Evolutionary conservation across 495 filamentous ascomycete species (phyloP).

Genomic region (Trichocladium antarcticum): DNA sequence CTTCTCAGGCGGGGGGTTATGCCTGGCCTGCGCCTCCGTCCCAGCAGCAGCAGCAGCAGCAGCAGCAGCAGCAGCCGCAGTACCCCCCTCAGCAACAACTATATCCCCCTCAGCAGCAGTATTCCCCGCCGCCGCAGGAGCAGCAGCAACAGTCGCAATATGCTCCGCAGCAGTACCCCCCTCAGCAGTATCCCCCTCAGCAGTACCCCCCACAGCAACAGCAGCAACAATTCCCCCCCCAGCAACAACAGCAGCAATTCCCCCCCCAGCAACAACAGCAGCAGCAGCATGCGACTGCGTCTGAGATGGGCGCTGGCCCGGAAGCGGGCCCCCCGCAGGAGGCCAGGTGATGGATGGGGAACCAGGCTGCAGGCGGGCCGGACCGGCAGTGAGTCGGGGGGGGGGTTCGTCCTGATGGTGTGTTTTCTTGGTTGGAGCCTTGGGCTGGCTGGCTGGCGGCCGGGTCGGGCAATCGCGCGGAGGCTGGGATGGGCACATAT

Average conservation of each 20-base stretch:
- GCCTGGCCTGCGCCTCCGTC: background rate
- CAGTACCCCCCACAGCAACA: background rate
- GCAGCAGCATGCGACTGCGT: background rate
- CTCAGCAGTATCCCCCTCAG: background rate
- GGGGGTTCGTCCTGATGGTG: too few relatives aligned
- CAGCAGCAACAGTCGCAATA: too few relatives aligned
- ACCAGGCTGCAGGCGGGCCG: background rate
- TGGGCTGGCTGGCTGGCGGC: too few relatives aligned
- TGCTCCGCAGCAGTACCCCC: too few relatives aligned
- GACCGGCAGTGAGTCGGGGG: too few relatives aligned
- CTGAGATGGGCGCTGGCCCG: conserved; percentile 12
- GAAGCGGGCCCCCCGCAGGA: conserved; percentile 14
- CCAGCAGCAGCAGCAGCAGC: background rate
- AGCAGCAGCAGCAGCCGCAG: conserved; percentile 3
- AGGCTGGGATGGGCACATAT: too few relatives aligned
- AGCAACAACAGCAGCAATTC: background rate
- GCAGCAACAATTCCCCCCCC: background rate
- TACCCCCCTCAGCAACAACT: too few relatives aligned
- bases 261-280: background rate
- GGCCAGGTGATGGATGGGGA: conserved; percentile 9
- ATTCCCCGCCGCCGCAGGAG: background rate
- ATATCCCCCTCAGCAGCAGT: conserved; percentile 2
- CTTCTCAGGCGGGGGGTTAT: background rate
- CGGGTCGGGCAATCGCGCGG: too few relatives aligned
- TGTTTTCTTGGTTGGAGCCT: too few relatives aligned